A percentile compares a stretch with the other conserved stretches of the same genome.
Evolutionary conservation across 2,329 filamentous ascomycete genomes (phyloP).

Genomic region (Fusarium dimerum): DNA sequence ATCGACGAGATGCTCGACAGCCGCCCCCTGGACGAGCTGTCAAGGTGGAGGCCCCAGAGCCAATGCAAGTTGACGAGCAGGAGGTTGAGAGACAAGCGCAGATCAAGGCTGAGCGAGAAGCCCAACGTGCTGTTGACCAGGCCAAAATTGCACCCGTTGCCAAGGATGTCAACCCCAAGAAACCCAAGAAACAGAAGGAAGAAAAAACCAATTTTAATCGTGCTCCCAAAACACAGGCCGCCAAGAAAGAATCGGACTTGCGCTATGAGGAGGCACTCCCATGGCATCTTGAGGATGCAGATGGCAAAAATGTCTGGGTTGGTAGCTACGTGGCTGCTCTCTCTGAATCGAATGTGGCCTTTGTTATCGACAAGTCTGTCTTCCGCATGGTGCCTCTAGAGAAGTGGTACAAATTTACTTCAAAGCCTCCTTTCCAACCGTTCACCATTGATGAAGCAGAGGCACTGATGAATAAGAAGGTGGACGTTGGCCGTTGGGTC

Average conservation of each 20-base stretch:
- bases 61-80: slow-evolving; percentile 52
- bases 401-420: slow-evolving; percentile 89
- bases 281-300: slow-evolving; percentile 96
- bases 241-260: slow-evolving; percentile 69
- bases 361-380: slow-evolving; percentile 67
- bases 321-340: slow-evolving; percentile 88
- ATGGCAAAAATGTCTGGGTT: slow-evolving; percentile 92
- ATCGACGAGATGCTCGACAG: slow-evolving; percentile 82
- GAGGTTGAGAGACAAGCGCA: slow-evolving; percentile 69
- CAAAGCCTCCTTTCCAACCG: slow-evolving; percentile 76
- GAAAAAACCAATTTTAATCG: slow-evolving; percentile 88
- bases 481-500: slow-evolving; percentile 77
- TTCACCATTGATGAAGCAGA: slow-evolving; percentile 85
- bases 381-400: slow-evolving; percentile 90
- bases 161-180: slow-evolving; percentile 55
- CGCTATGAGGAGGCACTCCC: slow-evolving; percentile 94
- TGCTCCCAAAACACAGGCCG: slow-evolving; percentile 77
- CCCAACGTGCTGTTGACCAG: slow-evolving; percentile 81
- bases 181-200: slow-evolving; percentile 66
- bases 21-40: slow-evolving; percentile 63
- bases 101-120: slow-evolving; percentile 75
- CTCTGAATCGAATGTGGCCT: slow-evolving; percentile 80
- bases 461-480: slow-evolving; percentile 76
- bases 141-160: slow-evolving; percentile 89
- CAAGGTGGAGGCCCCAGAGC: slow-evolving; percentile 56